Conservation (phyloP, 495 filamentous ascomycete species). For the Penicillium parvum region DNA sequence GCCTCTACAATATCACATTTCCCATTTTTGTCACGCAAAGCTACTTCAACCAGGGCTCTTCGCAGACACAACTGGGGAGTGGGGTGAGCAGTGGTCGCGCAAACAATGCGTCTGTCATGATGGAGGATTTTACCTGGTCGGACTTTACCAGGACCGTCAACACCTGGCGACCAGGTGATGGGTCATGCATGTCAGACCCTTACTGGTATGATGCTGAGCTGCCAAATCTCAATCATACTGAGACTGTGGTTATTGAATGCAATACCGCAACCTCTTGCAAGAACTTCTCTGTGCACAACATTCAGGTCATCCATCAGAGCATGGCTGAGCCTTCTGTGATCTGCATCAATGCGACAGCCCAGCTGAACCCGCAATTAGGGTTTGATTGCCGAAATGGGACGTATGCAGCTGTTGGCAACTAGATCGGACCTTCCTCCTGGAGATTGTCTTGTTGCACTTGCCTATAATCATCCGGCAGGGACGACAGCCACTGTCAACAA, state of each 20-base stretch:
- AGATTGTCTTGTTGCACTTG: too few species aligned
- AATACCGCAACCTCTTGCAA: slow-evolving; percentile 33
- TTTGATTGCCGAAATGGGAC: slow-evolving; percentile 36
- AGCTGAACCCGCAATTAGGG: slow-evolving; percentile 32
- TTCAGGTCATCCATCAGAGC: slow-evolving; percentile 33
- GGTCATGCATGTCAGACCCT: slow-evolving; percentile 37
- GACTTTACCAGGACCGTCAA: slow-evolving; percentile 42
- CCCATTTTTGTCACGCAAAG: slow-evolving; percentile 43
- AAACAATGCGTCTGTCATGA: slow-evolving; percentile 30
- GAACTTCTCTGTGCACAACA: slow-evolving; percentile 27
- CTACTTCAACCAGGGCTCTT: slow-evolving; percentile 33
- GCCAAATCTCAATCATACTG: slow-evolving; percentile 33
- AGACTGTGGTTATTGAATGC: slow-evolving; percentile 36
- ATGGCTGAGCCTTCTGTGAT: slow-evolving; percentile 23
- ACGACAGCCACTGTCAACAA: slow-evolving; percentile 1
- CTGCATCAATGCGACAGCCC: slow-evolving; percentile 33
- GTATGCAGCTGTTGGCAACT: slow-evolving; percentile 10
- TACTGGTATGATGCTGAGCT: slow-evolving; percentile 38
- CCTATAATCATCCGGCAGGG: slow-evolving; percentile 1
- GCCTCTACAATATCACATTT: slow-evolving; percentile 42
- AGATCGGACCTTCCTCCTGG: neutral
- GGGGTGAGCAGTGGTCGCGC: slow-evolving; percentile 12
- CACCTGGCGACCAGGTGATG: slow-evolving; percentile 34
- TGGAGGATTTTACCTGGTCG: slow-evolving; percentile 37
- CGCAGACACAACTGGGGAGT: slow-evolving; percentile 17